Conservation (phyloP, 2,329 filamentous ascomycete genomes). For the Verticillium klebahnii region DNA sequence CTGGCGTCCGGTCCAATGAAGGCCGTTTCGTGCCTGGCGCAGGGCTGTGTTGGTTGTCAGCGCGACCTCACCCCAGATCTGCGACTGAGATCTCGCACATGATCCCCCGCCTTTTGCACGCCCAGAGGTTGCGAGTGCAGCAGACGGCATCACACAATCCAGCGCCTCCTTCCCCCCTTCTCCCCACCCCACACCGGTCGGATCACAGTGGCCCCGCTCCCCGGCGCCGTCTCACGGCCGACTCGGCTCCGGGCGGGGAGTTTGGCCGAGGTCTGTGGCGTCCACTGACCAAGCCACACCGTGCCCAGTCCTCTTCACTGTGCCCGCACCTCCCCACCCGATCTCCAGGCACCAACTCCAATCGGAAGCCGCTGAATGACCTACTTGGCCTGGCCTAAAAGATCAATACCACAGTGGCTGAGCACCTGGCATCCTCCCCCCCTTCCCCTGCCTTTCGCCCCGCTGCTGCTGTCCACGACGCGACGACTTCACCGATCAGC, state of each 20-base stretch:
- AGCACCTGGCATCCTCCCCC: background rate
- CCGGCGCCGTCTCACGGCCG: background rate
- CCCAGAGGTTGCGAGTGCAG: background rate
- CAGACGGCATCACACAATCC: background rate
- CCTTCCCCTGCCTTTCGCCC: background rate
- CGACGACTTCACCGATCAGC: background rate
- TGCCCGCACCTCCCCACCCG: constrained; percentile 5
- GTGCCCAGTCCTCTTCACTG: background rate
- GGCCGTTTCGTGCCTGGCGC: constrained; percentile 4
- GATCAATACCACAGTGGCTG: background rate
- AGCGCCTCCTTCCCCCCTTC: background rate
- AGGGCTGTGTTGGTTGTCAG: background rate
- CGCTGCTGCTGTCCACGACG: background rate
- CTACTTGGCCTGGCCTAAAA: background rate
- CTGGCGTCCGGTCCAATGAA: constrained; percentile 2
- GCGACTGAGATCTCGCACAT: background rate
- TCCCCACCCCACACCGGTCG: background rate
- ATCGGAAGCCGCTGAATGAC: background rate
- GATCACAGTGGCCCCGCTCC: background rate
- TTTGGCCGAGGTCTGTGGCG: background rate
- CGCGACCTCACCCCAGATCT: background rate
- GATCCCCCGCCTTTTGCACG: background rate
- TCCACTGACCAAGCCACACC: background rate
- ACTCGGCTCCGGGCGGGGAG: background rate
- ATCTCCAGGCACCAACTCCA: constrained; percentile 3